Conservation (phyloP, 23 red algal genomes). For the Cyanidium caldarium region DNA sequence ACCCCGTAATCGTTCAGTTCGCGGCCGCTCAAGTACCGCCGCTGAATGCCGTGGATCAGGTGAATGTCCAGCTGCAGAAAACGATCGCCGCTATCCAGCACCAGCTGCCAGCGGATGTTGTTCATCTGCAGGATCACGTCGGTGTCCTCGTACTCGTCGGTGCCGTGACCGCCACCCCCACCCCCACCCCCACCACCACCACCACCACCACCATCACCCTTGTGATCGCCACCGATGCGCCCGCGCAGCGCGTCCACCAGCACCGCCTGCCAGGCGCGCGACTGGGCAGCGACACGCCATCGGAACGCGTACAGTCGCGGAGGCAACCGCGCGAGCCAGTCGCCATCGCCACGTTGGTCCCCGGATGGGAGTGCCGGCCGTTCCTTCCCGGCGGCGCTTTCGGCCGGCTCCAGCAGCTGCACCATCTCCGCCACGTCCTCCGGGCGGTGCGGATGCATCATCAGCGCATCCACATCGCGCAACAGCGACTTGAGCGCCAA, state of each 20-base stretch:
- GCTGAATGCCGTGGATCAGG: not conserved
- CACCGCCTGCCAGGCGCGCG: not conserved
- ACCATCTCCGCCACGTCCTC: not conserved
- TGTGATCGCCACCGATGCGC: not conserved
- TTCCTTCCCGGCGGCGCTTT: not conserved
- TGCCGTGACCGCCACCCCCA: too few species aligned
- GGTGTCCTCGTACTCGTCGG: not conserved
- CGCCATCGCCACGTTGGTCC: too few species aligned
- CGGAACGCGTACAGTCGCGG: not conserved
- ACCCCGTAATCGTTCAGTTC: slow-evolving; percentile 4
- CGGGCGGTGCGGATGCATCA: not conserved
- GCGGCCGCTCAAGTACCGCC: not conserved
- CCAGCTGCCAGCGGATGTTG: not conserved
- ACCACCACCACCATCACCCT: too few species aligned
- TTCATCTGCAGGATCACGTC: not conserved
- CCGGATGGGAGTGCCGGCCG: too few species aligned
- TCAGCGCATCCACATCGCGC: not conserved
- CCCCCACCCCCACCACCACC: too few species aligned
- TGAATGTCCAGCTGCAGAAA: not conserved
- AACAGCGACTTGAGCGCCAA: not conserved
- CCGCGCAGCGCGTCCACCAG: not conserved
- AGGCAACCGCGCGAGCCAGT: not conserved
- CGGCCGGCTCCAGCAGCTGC: not conserved
- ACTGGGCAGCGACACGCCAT: not conserved
- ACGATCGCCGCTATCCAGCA: not conserved